Conservation (phyloP, 306 rosid genomes). For the Heteromeles arbutifolia region DNA sequence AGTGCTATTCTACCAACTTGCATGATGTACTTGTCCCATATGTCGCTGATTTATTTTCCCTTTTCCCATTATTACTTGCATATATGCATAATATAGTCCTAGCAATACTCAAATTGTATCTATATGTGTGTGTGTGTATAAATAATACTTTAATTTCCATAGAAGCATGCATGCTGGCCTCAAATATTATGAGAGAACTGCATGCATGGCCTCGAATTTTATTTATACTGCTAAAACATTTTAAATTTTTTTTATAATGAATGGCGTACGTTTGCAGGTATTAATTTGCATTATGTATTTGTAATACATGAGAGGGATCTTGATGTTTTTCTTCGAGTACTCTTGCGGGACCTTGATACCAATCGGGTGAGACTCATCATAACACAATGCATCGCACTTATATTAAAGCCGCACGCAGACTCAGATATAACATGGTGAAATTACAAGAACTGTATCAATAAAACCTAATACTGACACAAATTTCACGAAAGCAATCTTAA, state of each 20-base stretch:
- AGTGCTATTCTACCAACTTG: slow-evolving; percentile 16
- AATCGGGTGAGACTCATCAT: not conserved
- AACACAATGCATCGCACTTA: not conserved
- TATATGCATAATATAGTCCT: not conserved
- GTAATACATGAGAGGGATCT: not conserved
- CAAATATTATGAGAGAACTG: not conserved
- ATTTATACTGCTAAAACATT: not conserved
- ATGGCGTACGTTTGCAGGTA: not conserved
- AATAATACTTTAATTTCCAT: not conserved
- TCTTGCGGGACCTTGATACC: not conserved
- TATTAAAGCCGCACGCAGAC: too few relatives aligned
- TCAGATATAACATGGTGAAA: too few relatives aligned
- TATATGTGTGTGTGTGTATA: not conserved
- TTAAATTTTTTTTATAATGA: too few relatives aligned
- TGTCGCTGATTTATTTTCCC: not conserved
- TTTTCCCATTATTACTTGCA: not conserved
- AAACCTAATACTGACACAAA: not conserved
- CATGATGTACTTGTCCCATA: slow-evolving; percentile 2
- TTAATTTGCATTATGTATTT: not conserved
- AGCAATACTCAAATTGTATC: not conserved
- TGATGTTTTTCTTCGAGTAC: not conserved
- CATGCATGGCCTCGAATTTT: too few relatives aligned
- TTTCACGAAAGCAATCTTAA: not conserved
- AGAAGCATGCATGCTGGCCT: not conserved
- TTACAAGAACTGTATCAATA: not conserved